Evolutionary conservation across 208 protist species (phyloP).

Genomic region (Pavlovales sp.): DNA sequence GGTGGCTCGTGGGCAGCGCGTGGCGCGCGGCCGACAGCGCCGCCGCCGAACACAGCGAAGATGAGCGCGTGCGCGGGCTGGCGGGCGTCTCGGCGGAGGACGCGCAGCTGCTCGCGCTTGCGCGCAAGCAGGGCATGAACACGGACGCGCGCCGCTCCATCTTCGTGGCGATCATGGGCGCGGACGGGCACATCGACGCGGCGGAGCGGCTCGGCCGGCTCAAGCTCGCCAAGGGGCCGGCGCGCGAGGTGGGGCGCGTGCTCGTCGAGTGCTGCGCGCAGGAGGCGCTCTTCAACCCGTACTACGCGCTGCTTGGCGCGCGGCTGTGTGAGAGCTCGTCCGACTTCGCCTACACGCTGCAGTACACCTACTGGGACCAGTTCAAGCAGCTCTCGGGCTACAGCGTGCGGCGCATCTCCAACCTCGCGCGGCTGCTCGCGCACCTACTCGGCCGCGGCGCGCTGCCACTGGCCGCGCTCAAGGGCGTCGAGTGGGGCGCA

Average conservation of each 20-base stretch:
- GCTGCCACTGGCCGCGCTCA: neutral
- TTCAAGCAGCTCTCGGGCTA: neutral
- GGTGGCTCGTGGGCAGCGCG: constrained; percentile 41
- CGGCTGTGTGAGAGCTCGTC: neutral
- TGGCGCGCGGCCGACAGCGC: neutral
- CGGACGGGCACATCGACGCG: constrained; percentile 27
- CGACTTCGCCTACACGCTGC: neutral
- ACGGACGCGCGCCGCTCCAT: constrained; percentile 18
- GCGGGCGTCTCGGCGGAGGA: neutral
- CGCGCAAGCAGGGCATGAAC: constrained; percentile 18
- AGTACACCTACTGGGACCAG: neutral
- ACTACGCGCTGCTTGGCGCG: constrained; percentile 29
- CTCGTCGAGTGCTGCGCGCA: constrained; percentile 37
- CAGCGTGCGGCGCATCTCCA: neutral
- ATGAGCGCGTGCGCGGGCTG: neutral
- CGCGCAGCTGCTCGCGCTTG: neutral
- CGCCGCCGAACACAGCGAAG: neutral
- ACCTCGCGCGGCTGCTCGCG: neutral
- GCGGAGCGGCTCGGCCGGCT: neutral
- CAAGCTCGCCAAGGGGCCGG: neutral
- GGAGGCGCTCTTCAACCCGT: constrained; percentile 31
- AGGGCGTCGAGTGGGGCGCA: neutral
- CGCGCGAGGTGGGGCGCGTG: constrained; percentile 8
- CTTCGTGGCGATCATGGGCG: constrained; percentile 38
- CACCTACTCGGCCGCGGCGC: neutral